Conservation (phyloP, 495 filamentous ascomycete genomes). For the Xylaria longipes region DNA sequence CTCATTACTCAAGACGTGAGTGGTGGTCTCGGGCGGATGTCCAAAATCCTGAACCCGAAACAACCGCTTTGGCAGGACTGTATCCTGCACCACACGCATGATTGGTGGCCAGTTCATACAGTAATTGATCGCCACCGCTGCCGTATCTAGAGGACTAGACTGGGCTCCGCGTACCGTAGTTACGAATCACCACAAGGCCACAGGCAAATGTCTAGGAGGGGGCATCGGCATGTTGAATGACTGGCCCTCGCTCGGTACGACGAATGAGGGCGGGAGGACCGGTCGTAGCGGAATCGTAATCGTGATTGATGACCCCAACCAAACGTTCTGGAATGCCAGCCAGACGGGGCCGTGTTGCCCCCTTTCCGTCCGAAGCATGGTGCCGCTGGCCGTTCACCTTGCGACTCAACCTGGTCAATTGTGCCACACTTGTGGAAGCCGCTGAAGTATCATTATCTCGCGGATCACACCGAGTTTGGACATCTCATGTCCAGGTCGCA, state of each 20-base stretch:
- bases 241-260: background rate
- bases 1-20: background rate
- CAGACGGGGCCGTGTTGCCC: background rate
- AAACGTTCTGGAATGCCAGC: slow-evolving; percentile 4
- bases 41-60: slow-evolving; percentile 15
- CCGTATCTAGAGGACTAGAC: background rate
- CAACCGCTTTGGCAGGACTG: slow-evolving; percentile 7
- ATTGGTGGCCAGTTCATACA: slow-evolving; percentile 9
- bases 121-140: slow-evolving; percentile 16
- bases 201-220: background rate
- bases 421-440: slow-evolving; percentile 18
- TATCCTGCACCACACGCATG: background rate
- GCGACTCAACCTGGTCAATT: slow-evolving; percentile 6
- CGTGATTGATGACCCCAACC: background rate
- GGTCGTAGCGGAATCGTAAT: background rate
- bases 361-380: slow-evolving; percentile 13
- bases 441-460: slow-evolving; percentile 15
- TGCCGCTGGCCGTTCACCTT: background rate
- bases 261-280: background rate
- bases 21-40: slow-evolving; percentile 11
- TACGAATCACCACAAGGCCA: slow-evolving; percentile 5
- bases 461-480: slow-evolving; percentile 10
- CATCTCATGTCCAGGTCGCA: slow-evolving; percentile 1
- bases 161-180: background rate
- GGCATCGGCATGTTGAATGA: slow-evolving; percentile 10